phyloP scores from a whole-genome alignment of 2,329 filamentous ascomycete species.

The Alternaria conjuncta region DNA sequence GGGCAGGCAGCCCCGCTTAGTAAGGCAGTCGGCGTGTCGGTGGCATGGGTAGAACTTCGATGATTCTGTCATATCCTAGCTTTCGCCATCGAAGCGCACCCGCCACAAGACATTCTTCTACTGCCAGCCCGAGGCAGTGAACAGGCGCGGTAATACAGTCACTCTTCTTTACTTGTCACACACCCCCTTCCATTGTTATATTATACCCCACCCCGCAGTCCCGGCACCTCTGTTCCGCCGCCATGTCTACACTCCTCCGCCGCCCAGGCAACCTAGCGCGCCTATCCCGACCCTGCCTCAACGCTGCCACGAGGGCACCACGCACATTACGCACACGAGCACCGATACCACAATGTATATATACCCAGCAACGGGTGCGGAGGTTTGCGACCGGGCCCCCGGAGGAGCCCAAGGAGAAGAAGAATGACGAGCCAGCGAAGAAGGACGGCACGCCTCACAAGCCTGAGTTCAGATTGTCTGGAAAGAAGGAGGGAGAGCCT shows the following conservation, averaged over 20 bases:
- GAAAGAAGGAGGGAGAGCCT: constrained; percentile 52
- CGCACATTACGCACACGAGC: constrained; percentile 44
- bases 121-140: constrained; percentile 26
- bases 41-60: constrained; percentile 15
- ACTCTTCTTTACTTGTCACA: neutral
- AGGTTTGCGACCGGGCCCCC: constrained; percentile 51
- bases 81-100: constrained; percentile 23
- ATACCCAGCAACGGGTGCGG: constrained; percentile 52
- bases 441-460: constrained; percentile 41
- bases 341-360: constrained; percentile 52
- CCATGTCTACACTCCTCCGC: constrained; percentile 71
- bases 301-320: constrained; percentile 58
- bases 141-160: neutral
- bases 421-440: constrained; percentile 34
- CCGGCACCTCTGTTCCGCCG: constrained; percentile 43
- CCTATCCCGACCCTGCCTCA: constrained; percentile 64
- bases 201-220: constrained; percentile 11
- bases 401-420: constrained; percentile 41
- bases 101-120: constrained; percentile 15
- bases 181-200: constrained; percentile 2
- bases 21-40: constrained; percentile 14
- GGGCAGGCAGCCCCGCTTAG: constrained; percentile 11
- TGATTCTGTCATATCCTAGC: constrained; percentile 23
- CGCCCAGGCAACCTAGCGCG: constrained; percentile 71
- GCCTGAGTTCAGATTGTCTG: constrained; percentile 39